phyloP scores from a whole-genome alignment of 805 yeast species.

The Cyberlindnera americana region DNA sequence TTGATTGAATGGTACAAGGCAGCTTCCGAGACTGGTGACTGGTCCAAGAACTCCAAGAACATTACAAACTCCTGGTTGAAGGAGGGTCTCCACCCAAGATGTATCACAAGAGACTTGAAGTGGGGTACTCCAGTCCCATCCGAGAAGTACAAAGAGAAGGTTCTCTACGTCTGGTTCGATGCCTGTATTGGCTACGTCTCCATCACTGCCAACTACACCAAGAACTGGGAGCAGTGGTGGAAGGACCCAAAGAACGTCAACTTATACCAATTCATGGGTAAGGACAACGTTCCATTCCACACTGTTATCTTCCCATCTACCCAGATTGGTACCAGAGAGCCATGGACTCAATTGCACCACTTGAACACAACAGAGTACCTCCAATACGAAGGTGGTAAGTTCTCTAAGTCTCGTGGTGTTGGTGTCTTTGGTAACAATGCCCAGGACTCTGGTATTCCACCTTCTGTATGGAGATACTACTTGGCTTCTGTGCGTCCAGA shows the following conservation, averaged over 20 bases:
- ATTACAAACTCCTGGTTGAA: slow-evolving; percentile 93
- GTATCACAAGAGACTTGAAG: slow-evolving; percentile 93
- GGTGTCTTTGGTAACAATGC: slow-evolving; percentile 99
- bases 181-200: slow-evolving; percentile 97
- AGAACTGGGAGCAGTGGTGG: slow-evolving; percentile 92
- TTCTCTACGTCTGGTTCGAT: slow-evolving; percentile 97
- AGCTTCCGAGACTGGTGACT: slow-evolving; percentile 67
- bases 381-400: slow-evolving; percentile 97
- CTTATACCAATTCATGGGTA: slow-evolving; percentile 97
- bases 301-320: slow-evolving; percentile 96
- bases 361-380: slow-evolving; percentile 92
- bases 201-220: slow-evolving; percentile 88
- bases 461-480: slow-evolving; percentile 98
- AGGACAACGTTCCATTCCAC: slow-evolving; percentile 98
- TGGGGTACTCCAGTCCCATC: slow-evolving; percentile 99
- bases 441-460: slow-evolving; percentile 82
- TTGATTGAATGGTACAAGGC: slow-evolving; percentile 68
- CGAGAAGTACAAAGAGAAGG: slow-evolving; percentile 81
- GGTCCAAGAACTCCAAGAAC: slow-evolving; percentile 90
- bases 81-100: slow-evolving; percentile 89
- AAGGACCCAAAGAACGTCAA: slow-evolving; percentile 82
- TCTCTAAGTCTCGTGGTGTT: slow-evolving; percentile 94
- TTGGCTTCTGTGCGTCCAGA: slow-evolving; percentile 92
- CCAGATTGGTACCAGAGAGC: slow-evolving; percentile 80
- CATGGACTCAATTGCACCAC: slow-evolving; percentile 90